A percentile compares a stretch with the other conserved stretches of the same genome.
Evolutionary conservation across 1,139 yeast species (phyloP).

Genomic region (Geotrichum reessii): DNA sequence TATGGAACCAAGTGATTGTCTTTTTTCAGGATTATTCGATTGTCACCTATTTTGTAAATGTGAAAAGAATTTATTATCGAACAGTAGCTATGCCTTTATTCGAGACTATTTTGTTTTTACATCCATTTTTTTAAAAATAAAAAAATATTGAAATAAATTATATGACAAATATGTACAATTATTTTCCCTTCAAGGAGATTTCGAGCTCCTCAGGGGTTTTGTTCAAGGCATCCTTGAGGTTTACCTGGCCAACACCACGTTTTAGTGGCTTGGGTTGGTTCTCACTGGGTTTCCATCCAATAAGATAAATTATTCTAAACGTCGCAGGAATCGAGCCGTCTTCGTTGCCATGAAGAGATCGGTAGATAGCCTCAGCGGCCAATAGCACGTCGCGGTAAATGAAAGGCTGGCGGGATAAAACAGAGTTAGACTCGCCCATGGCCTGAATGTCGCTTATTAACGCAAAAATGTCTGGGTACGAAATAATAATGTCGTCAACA

Average conservation of each 20-base stretch:
- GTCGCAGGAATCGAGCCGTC: conserved; percentile 50
- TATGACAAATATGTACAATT: neutral
- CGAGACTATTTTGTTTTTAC: neutral
- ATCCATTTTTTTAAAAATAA: neutral
- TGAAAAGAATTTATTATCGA: too few relatives aligned
- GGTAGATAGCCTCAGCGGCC: conserved; percentile 74
- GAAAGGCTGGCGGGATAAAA: conserved; percentile 49
- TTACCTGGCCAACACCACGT: conserved; percentile 66
- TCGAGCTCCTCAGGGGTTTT: conserved; percentile 6
- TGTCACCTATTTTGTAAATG: too few relatives aligned
- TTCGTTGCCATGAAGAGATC: conserved; percentile 54
- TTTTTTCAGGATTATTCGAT: too few relatives aligned
- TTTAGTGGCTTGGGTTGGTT: conserved; percentile 66
- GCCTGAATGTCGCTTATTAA: conserved; percentile 65
- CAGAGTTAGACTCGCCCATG: conserved; percentile 84
- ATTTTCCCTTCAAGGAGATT: conserved; percentile 2
- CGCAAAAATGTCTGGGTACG: conserved; percentile 69
- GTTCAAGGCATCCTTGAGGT: conserved; percentile 54
- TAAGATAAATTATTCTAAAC: conserved; percentile 70
- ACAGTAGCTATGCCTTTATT: too few relatives aligned
- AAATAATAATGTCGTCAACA: conserved; percentile 76
- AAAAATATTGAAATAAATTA: neutral
- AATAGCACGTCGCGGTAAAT: conserved; percentile 61
- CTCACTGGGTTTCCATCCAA: conserved; percentile 80
- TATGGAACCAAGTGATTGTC: too few relatives aligned